phyloP scores from a whole-genome alignment of 371 early-diverging fungal species.

The Vittaforma corneae region DNA sequence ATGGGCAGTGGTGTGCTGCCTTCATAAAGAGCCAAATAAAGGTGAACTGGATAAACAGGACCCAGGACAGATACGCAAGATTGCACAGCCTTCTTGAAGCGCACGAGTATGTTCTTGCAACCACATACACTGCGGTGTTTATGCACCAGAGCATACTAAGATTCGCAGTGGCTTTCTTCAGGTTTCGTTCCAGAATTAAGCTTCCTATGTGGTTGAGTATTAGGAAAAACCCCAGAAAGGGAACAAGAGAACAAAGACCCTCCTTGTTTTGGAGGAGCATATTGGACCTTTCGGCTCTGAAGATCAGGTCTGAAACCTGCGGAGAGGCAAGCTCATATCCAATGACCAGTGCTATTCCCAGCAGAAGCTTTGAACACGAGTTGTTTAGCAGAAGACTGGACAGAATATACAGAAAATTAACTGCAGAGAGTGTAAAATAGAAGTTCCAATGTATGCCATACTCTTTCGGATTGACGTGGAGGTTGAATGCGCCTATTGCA shows the following conservation, averaged over 20 bases:
- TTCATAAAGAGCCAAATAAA: slow-evolving; percentile 31
- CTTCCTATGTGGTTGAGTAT: slow-evolving; percentile 44
- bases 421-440: slow-evolving; percentile 51
- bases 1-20: slow-evolving; percentile 11
- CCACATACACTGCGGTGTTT: slow-evolving; percentile 21
- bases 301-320: background rate
- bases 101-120: background rate
- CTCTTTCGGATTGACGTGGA: slow-evolving; percentile 50
- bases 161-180: background rate
- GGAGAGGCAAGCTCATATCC: background rate
- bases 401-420: slow-evolving; percentile 26
- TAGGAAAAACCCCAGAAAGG: slow-evolving; percentile 45
- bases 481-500: slow-evolving; percentile 36
- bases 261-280: slow-evolving; percentile 51
- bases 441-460: slow-evolving; percentile 57
- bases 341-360: background rate
- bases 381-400: no score
- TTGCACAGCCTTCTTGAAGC: slow-evolving; percentile 44
- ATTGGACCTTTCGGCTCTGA: slow-evolving; percentile 25
- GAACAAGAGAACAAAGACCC: slow-evolving; percentile 45
- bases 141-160: background rate
- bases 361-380: background rate
- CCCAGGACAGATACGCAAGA: slow-evolving; percentile 22
- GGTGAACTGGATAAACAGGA: slow-evolving; percentile 28
- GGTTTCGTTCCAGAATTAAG: slow-evolving; percentile 15